Conservation (phyloP, 1,139 yeast genomes). For the Blastobotrys elegans region DNA sequence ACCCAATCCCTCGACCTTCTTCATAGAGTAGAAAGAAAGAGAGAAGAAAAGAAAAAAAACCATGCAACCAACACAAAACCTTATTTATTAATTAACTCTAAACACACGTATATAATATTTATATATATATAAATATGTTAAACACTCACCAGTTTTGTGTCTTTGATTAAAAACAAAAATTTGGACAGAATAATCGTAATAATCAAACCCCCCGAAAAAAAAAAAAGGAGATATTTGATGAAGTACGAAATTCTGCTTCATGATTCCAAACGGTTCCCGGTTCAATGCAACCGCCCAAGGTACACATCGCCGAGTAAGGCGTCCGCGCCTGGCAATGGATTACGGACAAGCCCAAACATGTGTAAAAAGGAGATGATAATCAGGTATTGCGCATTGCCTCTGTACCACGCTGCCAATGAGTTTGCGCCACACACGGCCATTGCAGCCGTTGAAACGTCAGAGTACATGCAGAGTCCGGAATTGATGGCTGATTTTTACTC, state of each 20-base stretch:
- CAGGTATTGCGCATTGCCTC: conserved; percentile 6
- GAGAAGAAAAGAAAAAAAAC: not conserved
- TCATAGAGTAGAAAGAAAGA: too few species aligned
- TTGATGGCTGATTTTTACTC: conserved; percentile 5
- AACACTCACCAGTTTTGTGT: not conserved
- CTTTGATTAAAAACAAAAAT: too few species aligned
- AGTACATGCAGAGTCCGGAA: not conserved
- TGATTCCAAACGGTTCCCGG: conserved; percentile 6
- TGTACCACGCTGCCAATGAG: conserved; percentile 5
- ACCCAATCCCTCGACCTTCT: conserved; percentile 6
- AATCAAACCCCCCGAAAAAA: not conserved
- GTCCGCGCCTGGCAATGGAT: not conserved
- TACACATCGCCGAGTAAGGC: not conserved
- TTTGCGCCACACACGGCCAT: not conserved
- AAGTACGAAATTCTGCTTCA: conserved; percentile 7
- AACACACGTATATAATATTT: too few species aligned
- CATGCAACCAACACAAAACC: too few species aligned
- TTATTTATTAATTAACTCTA: too few species aligned
- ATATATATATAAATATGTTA: too few species aligned
- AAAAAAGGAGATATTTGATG: too few species aligned
- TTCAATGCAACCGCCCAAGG: conserved; percentile 10
- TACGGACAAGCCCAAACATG: conserved; percentile 6
- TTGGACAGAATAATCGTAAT: too few species aligned
- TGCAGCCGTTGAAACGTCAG: not conserved
- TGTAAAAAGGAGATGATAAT: conserved; percentile 6